A percentile compares a stretch with the other conserved stretches of the same genome.
Evolutionary conservation across 495 filamentous ascomycete species (phyloP).

Genomic region (Aspergillus funiculosus): DNA sequence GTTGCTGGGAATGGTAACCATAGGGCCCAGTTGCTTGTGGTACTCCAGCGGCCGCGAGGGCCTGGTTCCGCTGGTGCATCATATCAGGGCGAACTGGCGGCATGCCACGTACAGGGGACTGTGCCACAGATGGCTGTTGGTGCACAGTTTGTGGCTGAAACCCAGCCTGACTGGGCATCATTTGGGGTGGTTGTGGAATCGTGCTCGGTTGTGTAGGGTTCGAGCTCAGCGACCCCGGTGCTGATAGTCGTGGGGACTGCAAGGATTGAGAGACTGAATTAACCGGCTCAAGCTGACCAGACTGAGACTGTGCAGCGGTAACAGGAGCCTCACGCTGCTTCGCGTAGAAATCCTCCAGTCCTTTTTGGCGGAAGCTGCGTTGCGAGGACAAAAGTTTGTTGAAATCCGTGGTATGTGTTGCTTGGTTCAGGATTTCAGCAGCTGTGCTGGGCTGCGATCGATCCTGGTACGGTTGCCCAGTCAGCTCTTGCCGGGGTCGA

Average conservation of each 20-base stretch:
- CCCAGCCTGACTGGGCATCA: slow-evolving; percentile 35
- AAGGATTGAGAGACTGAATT: slow-evolving; percentile 43
- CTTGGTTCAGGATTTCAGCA: slow-evolving; percentile 81
- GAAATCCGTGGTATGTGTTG: slow-evolving; percentile 80
- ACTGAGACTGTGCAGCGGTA: slow-evolving; percentile 43
- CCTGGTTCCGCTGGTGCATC: slow-evolving; percentile 44
- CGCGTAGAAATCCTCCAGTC: slow-evolving; percentile 70
- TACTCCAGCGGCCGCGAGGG: slow-evolving; percentile 33
- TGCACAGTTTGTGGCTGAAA: slow-evolving; percentile 34
- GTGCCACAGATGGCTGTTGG: slow-evolving; percentile 34
- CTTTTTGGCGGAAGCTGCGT: slow-evolving; percentile 66
- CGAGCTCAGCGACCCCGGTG: slow-evolving; percentile 35
- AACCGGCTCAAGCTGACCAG: slow-evolving; percentile 46
- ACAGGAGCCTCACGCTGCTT: slow-evolving; percentile 68
- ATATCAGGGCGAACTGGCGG: slow-evolving; percentile 41
- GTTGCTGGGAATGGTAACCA: slow-evolving; percentile 43
- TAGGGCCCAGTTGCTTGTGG: slow-evolving; percentile 40
- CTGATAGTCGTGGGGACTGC: slow-evolving; percentile 38
- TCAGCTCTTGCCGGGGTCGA: slow-evolving; percentile 82
- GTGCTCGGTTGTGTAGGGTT: slow-evolving; percentile 34
- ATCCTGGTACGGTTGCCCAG: slow-evolving; percentile 85
- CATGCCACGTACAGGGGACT: slow-evolving; percentile 41
- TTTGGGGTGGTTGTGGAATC: slow-evolving; percentile 34
- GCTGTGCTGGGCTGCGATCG: slow-evolving; percentile 71
- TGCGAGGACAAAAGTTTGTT: slow-evolving; percentile 75